Evolutionary conservation across 805 yeast species (phyloP), one percentile per base, ranked within the genome.

Genomic region (Pichia occidentalis): DNA sequence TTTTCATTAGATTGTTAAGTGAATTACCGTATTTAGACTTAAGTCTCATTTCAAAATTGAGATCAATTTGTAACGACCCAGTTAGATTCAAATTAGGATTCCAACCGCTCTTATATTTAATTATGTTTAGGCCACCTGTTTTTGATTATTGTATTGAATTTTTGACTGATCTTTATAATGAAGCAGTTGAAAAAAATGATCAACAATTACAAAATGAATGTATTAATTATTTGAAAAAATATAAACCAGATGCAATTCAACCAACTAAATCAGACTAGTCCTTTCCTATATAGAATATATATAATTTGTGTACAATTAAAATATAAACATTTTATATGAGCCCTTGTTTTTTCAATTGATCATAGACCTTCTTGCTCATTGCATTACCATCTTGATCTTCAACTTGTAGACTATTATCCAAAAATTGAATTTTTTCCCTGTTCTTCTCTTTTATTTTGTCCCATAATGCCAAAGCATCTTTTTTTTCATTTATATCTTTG

Each of bases 301-400:
- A n/a, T 36, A n/a, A 11, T 16, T n/a, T 19, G 14, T 17, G 8
- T 23, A 32, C 10, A 36, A 17, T 21, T 16, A n/a, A 5, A 16
- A 18, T 11, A 34, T 22, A 9, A 11, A 18, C 25, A 23, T n/a
- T n/a, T 42, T 61, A 87, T 22, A 86, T 49, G 34, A 90, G 64
- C 0, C 97, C 97, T 61, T 90, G 97, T 48, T 75, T 80, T 60
- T 85, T 84, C 55, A 90, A 67, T 48, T 92, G 97, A 14, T 78
- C 69, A 58, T 85, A 90, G 29, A 85, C 88, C 48, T 76, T 75
- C 49, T 78, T 80, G 24, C 82, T 73, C 94, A 90, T 82, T 12
- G 85, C 95, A 54, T 92, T 90, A 9, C 97, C 98, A 13, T 85
- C 87, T 1, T 75, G 81, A 54, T 92, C 97, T 56, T 90, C 97